Base-by-base conservation (phyloP, 2,329 filamentous ascomycete species). In the Fusarium phyllophilum region DNA sequence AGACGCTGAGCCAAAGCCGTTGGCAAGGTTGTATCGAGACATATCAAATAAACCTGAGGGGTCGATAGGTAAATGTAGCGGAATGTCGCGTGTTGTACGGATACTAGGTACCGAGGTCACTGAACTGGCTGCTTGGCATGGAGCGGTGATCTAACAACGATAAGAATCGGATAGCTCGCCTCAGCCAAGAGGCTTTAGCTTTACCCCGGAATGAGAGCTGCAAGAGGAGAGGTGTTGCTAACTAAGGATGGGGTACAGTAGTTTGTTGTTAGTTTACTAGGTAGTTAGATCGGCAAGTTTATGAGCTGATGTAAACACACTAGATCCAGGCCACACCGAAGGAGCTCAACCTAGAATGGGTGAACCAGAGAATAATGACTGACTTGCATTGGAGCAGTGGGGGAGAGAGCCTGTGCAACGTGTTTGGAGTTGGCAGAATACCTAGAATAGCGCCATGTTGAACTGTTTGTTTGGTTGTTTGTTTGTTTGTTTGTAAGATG, bases 61-160 rank as follows among this genome's bases (percentile, higher is more conserved):
- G 26, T 29, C n/a, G n/a, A n/a, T n/a, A n/a, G n/a, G n/a, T n/a
- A n/a, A n/a, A n/a, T n/a, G n/a, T n/a, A n/a, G n/a, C n/a, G n/a
- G n/a, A n/a, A n/a, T n/a, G n/a, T n/a, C 26, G 26, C 26, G 26
- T 29, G 26, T 29, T 29, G 26, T 29, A 29, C 26, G 29, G 24
- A 29, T 18, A 14, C 46, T 49, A 42, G n/a, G n/a, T n/a, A 44
- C n/a, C 41, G 18, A 42, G 14, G 41, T 42, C 41, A 12, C 48
- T 18, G 22, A 18, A 33, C 22, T 39, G 38, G 29, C 34, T 68
- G 22, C 62, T 68, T 74, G 42, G 59, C 71, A 71, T 33, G 29
- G 24, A 46, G 61, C 71, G 44, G 29, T 33, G 67, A 74, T 74
- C 67, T 61, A 42, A 62, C 59, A 26, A 33, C 51, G 51, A 54